A percentile compares a stretch with the other conserved stretches of the same genome.
phyloP scores from a whole-genome alignment of 768 basidiomycete genomes.

The Hygrophorus russula region DNA sequence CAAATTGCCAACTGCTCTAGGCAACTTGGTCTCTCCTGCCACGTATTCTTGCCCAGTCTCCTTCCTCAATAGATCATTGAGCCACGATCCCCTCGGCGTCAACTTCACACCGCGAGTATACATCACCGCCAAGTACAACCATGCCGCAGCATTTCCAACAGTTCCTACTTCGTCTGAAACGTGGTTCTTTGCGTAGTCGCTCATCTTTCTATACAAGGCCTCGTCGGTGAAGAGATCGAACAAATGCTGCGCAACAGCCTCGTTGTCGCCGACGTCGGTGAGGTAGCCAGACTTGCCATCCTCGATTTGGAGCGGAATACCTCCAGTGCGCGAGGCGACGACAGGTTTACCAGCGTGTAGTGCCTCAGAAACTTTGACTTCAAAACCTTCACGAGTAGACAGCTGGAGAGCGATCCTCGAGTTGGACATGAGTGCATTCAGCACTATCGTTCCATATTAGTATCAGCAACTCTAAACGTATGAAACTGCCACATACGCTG shows the following conservation, averaged over 20 bases:
- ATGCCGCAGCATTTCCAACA: constrained; percentile 63
- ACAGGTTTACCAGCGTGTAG: constrained; percentile 83
- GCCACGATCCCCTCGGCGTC: constrained; percentile 72
- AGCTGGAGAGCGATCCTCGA: constrained; percentile 86
- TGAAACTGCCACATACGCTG: constrained; percentile 41
- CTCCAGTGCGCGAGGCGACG: constrained; percentile 77
- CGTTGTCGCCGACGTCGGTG: constrained; percentile 66
- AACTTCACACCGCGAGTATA: constrained; percentile 67
- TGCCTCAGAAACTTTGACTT: constrained; percentile 96
- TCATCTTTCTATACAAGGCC: constrained; percentile 49
- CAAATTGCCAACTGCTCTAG: constrained; percentile 48
- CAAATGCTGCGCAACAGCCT: constrained; percentile 63
- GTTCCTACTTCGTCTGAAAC: constrained; percentile 81
- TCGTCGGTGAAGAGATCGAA: constrained; percentile 72
- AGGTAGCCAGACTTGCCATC: constrained; percentile 85
- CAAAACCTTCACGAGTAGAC: constrained; percentile 91
- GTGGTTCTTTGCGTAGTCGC: constrained; percentile 58
- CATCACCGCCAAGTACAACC: constrained; percentile 67
- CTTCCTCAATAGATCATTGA: constrained; percentile 70
- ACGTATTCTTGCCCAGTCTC: constrained; percentile 66
- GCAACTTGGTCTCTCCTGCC: constrained; percentile 59
- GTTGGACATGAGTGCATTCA: constrained; percentile 85
- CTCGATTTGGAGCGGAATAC: constrained; percentile 87
- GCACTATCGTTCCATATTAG: constrained; percentile 31
- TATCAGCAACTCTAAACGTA: constrained; percentile 1